Base-by-base conservation (phyloP, 108 stramenopile species). In the Pseudonitzschia pungens region DNA sequence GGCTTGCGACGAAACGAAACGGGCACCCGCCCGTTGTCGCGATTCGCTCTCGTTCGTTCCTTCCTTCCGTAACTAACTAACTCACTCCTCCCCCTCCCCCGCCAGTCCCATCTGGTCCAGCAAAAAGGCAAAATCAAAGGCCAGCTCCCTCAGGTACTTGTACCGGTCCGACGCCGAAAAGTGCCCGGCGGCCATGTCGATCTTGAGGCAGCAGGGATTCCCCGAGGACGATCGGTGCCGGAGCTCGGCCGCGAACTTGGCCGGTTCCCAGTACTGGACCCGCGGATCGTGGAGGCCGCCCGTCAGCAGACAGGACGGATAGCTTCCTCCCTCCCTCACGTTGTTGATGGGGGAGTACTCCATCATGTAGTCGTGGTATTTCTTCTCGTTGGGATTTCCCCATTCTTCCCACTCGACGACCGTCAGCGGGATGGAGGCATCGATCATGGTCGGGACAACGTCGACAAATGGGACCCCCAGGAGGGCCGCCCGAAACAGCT, bases 381-480 rank as follows among this genome's bases (percentile, higher is more conserved):
- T 83, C 36, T 60, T 56, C 52, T 87, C 87, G 41, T 86, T 86
- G 0, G 96, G 96, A 69, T 97, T 97, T 28, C 98, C 98, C 97
- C 97, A 97, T 77, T 98, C 98, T 9, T 76, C 89, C 81, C 90
- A 86, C 42, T 89, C 90, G 20, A 68, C 83, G 31, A 73, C 69
- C 29, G 95, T 97, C 11, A 96, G 88, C 6, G 94, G 94, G 69
- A 96, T 95, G 9, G 93, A 85, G 11, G 89, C 65, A 83, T 97
- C 96, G 48, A 79, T 70, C 89, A 90, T 90, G 53, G 89, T 90
- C 32, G 65, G 42, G 53, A 89, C 82, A 21, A 98, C 87, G 72
- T 98, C 98, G 4, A 97, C 96, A 74, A 98, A 98, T 4, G 98
- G 97, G 4, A 98, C 98, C 10, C 93, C 98, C 14, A 96, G 88